Evolutionary conservation across 352 stramenopile species (phyloP).

Genomic region (Poterioochromonas sp.): DNA sequence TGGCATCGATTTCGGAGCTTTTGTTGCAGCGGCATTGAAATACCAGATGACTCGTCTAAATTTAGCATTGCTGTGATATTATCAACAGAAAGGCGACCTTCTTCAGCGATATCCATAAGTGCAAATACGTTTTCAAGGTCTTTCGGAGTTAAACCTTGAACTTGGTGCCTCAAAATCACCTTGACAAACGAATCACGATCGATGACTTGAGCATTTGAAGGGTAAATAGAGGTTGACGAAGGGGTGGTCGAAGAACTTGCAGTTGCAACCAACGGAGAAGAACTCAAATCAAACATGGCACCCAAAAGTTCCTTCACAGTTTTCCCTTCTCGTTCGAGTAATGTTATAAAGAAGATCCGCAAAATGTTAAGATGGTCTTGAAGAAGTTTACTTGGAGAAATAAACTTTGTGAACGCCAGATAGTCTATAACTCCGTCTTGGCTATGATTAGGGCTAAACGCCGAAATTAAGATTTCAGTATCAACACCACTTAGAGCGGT

Average conservation of each 20-base stretch:
- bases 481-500: slow-evolving; percentile 33
- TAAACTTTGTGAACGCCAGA: slow-evolving; percentile 28
- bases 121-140: slow-evolving; percentile 36
- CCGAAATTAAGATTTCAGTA: slow-evolving; percentile 30
- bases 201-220: too few relatives aligned
- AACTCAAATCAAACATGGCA: too few relatives aligned
- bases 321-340: slow-evolving; percentile 18
- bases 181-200: slow-evolving; percentile 36
- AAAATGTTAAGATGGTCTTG: slow-evolving; percentile 14
- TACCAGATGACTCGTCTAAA: slow-evolving; percentile 30
- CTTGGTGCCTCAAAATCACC: slow-evolving; percentile 9
- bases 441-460: slow-evolving; percentile 29
- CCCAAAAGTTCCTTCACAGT: slow-evolving; percentile 33
- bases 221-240: too few relatives aligned
- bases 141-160: slow-evolving; percentile 26
- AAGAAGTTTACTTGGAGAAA: slow-evolving; percentile 25
- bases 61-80: slow-evolving; percentile 31
- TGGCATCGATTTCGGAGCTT: slow-evolving; percentile 24
- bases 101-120: slow-evolving; percentile 21
- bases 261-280: too few relatives aligned
- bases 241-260: too few relatives aligned
- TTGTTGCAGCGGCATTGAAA: slow-evolving; percentile 25
- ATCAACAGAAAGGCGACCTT: not conserved
- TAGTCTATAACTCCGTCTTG: slow-evolving; percentile 42
- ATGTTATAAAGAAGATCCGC: slow-evolving; percentile 26